These are phyloP conservation scores for Grosmannia clavigera DNA, from an alignment of 2,329 filamentous ascomycete genomes.

Conservation along the genomic window DNA sequence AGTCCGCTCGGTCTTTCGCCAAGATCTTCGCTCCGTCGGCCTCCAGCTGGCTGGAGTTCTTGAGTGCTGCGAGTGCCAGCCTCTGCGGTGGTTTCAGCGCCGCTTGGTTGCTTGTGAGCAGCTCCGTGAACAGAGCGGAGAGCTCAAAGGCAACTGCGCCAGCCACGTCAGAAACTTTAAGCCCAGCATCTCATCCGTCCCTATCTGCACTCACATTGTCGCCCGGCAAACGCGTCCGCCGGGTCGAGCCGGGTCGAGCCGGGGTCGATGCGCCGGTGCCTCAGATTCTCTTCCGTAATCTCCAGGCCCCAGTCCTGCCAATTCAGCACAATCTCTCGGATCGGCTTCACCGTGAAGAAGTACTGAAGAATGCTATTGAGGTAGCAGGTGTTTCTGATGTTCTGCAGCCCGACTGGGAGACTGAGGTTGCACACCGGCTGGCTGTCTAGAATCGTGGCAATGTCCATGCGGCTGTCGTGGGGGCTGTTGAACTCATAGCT, in stretches of 20 bases:
- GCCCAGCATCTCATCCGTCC: too few species aligned
- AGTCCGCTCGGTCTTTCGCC: conserved; percentile 2
- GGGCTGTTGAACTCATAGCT: conserved; percentile 3
- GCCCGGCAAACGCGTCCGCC: conserved; percentile 29
- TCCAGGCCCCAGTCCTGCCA: conserved; percentile 61
- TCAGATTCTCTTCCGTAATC: conserved; percentile 48
- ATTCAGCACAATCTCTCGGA: conserved; percentile 69
- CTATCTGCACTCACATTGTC: conserved; percentile 55
- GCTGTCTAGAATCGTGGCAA: not conserved
- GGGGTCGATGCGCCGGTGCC: conserved; percentile 33
- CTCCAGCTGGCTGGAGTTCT: conserved; percentile 18
- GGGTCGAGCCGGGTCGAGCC: conserved; percentile 15
- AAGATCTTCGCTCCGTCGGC: conserved; percentile 10
- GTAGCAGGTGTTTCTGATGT: conserved; percentile 97
- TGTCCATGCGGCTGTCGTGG: conserved; percentile 7
- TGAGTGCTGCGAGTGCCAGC: conserved; percentile 67
- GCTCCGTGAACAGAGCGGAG: conserved; percentile 53
- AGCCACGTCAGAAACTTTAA: not conserved
- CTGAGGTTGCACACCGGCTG: conserved; percentile 23
- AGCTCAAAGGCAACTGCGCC: conserved; percentile 61
- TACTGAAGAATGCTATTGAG: conserved; percentile 94
- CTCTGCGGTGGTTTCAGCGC: conserved; percentile 62
- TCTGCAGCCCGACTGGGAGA: conserved; percentile 75
- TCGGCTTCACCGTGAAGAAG: conserved; percentile 74
- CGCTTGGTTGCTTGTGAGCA: conserved; percentile 49